Conservation (phyloP, 805 yeast genomes). For the Lipomyces anomalus region DNA sequence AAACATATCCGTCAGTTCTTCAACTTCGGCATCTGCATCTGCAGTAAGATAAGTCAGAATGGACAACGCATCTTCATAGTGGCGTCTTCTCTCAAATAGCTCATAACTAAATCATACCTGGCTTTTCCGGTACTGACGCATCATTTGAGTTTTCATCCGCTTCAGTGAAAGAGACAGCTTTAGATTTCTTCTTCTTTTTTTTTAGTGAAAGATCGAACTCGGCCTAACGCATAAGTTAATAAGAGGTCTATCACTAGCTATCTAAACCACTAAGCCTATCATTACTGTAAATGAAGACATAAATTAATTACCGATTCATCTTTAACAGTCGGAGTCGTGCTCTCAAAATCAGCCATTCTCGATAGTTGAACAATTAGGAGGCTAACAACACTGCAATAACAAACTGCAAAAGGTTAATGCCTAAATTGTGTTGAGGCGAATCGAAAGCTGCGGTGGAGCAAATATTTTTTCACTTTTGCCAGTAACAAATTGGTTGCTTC, state of each 20-base stretch:
- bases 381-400: too few relatives aligned
- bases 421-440: too few relatives aligned
- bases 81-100: neutral
- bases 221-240: constrained; percentile 9
- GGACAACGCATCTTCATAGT: neutral
- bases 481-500: too few relatives aligned
- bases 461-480: too few relatives aligned
- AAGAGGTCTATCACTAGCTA: too few relatives aligned
- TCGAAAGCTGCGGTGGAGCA: too few relatives aligned
- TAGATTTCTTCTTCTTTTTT: constrained; percentile 36
- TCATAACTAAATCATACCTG: constrained; percentile 5
- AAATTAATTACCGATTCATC: neutral
- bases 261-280: too few relatives aligned
- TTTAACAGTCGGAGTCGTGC: neutral
- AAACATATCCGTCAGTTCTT: constrained; percentile 55
- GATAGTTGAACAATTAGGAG: neutral
- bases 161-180: constrained; percentile 22
- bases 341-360: neutral
- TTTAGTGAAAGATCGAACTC: constrained; percentile 26
- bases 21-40: constrained; percentile 28
- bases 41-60: constrained; percentile 5
- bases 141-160: too few relatives aligned
- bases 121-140: constrained; percentile 6
- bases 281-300: too few relatives aligned
- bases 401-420: too few relatives aligned